Base-by-base conservation (phyloP, 129 eudicot genomes). In the Pulicaria dysenterica region DNA sequence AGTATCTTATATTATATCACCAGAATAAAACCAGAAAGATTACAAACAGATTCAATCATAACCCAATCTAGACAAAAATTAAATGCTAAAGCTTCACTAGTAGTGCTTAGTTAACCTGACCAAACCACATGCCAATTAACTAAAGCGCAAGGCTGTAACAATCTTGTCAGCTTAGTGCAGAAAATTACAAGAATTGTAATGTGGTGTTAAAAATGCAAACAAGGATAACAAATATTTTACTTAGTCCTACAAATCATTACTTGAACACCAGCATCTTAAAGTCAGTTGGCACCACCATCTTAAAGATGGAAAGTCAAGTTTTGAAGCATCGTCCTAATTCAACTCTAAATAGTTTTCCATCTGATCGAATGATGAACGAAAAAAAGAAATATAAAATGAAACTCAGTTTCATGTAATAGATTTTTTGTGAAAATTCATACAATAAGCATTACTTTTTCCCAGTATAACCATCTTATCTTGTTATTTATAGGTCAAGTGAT, bases 1-100 rank as follows among this genome's bases (percentile, higher is more conserved):
- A 54, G 74, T 64, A 70, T 54, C 74, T 53, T 70, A 41, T 41
- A 70, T 53, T 70, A 41, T 41, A 70, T 70, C 53, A 70, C 74
- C 50, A 64, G 39, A 70, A 69, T 53, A 19, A 53, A 54, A 40
- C 74, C 31, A 24, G 31, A 69, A 39, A 45, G 6, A 63, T 15
- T 56, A 69, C 50, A 53, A 39, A 3, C 36, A 19, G 53, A 51
- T 6, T 38, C 53, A 69, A 39, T 11, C 62, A 63, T 63, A 11
- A 39, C 11, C 50, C 12, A 40, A 69, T 69, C 37, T 12, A 55
- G 14, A 69, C 73, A 39, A 51, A 19, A 6, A 67, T 36, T 12
- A 47, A 49, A 34, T 67, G 7, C 60, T 5, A 51, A 59, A 16
- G 73, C 8, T 48, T 48, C 56, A 67, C 13, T 48, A 24, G 44